Percentiles rank a stretch among this genome's conserved stretches.
Evolutionary conservation across 2,329 filamentous ascomycete species (phyloP).

Genomic region (Alternaria ethzedia): DNA sequence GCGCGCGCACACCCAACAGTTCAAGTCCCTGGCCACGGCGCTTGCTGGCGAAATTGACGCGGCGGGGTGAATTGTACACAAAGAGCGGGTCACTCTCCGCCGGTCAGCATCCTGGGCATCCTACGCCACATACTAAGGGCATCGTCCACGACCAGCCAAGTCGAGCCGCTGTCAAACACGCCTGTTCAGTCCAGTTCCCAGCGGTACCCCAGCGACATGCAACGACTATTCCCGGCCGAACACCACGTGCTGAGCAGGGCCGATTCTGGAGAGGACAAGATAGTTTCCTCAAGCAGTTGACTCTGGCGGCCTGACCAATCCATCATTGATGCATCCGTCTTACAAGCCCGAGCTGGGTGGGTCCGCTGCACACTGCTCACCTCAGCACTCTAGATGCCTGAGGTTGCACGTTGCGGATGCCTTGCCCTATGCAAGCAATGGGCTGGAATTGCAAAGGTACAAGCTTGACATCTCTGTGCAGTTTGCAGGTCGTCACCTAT

Average conservation of each 20-base stretch:
- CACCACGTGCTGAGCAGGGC: slow-evolving; percentile 8
- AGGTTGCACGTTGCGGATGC: slow-evolving; percentile 9
- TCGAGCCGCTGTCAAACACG: background rate
- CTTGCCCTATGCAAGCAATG: slow-evolving; percentile 7
- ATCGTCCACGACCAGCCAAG: slow-evolving; percentile 3
- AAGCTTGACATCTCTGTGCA: background rate
- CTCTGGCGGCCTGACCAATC: background rate
- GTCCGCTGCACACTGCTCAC: slow-evolving; percentile 10
- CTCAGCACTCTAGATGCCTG: slow-evolving; percentile 13
- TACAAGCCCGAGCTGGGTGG: slow-evolving; percentile 7
- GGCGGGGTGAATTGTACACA: slow-evolving; percentile 18
- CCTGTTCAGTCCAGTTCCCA: background rate
- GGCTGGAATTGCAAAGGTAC: background rate
- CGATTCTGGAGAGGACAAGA: background rate
- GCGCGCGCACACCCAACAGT: background rate
- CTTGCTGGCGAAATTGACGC: slow-evolving; percentile 8
- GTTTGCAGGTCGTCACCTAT: background rate
- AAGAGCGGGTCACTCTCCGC: slow-evolving; percentile 14
- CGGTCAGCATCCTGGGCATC: slow-evolving; percentile 11
- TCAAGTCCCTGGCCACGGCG: slow-evolving; percentile 1
- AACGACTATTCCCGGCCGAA: background rate
- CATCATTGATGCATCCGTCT: slow-evolving; percentile 1
- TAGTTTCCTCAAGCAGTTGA: background rate
- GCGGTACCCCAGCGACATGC: background rate
- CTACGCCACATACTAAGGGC: background rate